Evolutionary conservation across 2,329 filamentous ascomycete species (phyloP).

Genomic region (Lizonia empirigonia): DNA sequence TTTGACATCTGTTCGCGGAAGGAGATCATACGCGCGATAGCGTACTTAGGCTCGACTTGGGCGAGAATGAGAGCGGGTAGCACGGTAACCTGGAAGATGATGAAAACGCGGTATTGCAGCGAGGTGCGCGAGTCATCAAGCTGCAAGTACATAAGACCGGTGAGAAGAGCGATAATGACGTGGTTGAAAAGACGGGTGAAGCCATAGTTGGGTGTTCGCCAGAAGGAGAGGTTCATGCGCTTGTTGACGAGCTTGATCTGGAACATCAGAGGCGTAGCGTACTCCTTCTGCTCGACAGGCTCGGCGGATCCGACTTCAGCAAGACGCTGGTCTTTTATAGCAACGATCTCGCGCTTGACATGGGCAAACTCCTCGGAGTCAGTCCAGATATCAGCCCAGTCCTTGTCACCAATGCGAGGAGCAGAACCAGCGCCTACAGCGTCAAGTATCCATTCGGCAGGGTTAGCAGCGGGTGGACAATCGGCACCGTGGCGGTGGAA

Average conservation of each 20-base stretch:
- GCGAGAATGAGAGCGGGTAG: conserved; percentile 81
- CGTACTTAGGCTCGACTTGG: conserved; percentile 84
- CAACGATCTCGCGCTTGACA: conserved; percentile 68
- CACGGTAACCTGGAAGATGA: conserved; percentile 88
- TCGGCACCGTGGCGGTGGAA: conserved; percentile 62
- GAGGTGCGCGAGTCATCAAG: conserved; percentile 76
- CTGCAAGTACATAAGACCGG: conserved; percentile 78
- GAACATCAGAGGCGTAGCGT: conserved; percentile 77
- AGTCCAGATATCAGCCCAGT: conserved; percentile 82
- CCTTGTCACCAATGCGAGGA: conserved; percentile 72
- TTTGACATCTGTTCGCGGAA: conserved; percentile 86
- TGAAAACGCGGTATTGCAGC: conserved; percentile 84
- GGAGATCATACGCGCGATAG: conserved; percentile 78
- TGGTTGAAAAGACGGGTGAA: conserved; percentile 89
- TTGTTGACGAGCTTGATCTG: conserved; percentile 77
- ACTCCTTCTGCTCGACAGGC: conserved; percentile 69
- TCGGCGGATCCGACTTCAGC: conserved; percentile 53
- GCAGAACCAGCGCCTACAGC: conserved; percentile 77
- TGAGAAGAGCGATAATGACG: conserved; percentile 75
- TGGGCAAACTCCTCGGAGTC: conserved; percentile 72
- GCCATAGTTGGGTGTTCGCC: conserved; percentile 85
- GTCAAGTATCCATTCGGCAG: conserved; percentile 82
- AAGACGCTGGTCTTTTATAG: conserved; percentile 67
- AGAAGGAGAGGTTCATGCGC: conserved; percentile 79
- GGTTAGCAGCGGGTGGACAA: conserved; percentile 60